Evolutionary conservation across 2,329 filamentous ascomycete genomes (phyloP), one percentile per base, ranked within the genome.

Genomic region (Dryadomyces quercus-mongolicae): DNA sequence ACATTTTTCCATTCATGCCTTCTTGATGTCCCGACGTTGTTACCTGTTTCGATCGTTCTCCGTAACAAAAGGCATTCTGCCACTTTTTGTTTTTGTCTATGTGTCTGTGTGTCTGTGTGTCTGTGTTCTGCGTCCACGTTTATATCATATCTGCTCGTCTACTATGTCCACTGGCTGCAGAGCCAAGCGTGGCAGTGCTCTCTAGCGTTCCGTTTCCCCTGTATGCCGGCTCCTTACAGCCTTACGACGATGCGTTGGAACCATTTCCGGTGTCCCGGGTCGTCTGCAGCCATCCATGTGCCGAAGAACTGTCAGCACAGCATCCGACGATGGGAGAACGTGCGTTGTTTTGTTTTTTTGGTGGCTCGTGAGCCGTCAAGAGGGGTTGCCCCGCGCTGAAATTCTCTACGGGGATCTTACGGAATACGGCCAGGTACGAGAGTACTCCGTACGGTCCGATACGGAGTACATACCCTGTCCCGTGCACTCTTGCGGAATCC

Each of bases 181-280:
- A 50, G n/a, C 53, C 57, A 53, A 62, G 57, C 49, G 62, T 62
- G 62, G 62, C 62, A 61, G 62, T 63, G 62, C 60, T 59, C 49
- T 57, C 51, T 62, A 62, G 60, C 58, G 61, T 34, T 51, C 40
- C 31, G 9, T 34, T n/a, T 25, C 51, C 51, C 46, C 54, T 49
- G 46, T 52, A 22, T 50, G 18, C 16, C 18, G 4, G 13, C 20
- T n/a, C 18, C 5, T 40, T 21, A n/a, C 22, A 22, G 36, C 36
- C 21, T 21, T 51, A n/a, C n/a, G 49, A 7, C 18, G n/a, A 34
- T 13, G 12, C 5, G 20, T 48, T 31, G 44, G 44, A 22, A 18
- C 44, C 8, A 5, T 8, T n/a, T 31, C 44, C 44, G 44, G n/a
- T 13, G 18, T 15, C 2, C 18, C 44, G 44, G 44, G 44, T 40